A percentile compares a stretch with the other conserved stretches of the same genome.
Conservation (phyloP, 805 yeast genomes). For the Yamadazyma akitaensis region DNA sequence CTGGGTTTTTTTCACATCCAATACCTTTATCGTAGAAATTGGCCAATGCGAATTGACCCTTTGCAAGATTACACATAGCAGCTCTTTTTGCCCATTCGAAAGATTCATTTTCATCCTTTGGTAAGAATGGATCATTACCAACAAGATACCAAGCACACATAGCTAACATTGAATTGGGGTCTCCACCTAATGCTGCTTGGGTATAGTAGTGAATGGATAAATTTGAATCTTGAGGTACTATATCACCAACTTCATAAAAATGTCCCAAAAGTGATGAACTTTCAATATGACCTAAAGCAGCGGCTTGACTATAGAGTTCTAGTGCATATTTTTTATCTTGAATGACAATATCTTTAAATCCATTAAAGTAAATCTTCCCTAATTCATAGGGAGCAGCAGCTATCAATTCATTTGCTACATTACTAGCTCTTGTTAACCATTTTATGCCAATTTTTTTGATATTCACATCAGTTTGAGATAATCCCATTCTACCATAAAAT, state of each 20-base stretch:
- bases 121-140: slow-evolving; percentile 82
- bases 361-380: slow-evolving; percentile 77
- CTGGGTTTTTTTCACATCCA: slow-evolving; percentile 64
- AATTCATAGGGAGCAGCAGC: slow-evolving; percentile 95
- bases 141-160: slow-evolving; percentile 96
- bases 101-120: slow-evolving; percentile 77
- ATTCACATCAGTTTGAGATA: slow-evolving; percentile 53
- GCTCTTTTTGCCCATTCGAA: slow-evolving; percentile 93
- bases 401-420: slow-evolving; percentile 76
- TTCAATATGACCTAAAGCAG: slow-evolving; percentile 79
- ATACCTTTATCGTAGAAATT: slow-evolving; percentile 83
- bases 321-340: slow-evolving; percentile 81
- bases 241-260: slow-evolving; percentile 78
- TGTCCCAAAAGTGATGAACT: slow-evolving; percentile 79
- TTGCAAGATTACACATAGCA: slow-evolving; percentile 67
- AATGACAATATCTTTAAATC: slow-evolving; percentile 83
- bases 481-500: slow-evolving; percentile 81
- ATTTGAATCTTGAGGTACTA: slow-evolving; percentile 74
- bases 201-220: slow-evolving; percentile 90
- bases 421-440: slow-evolving; percentile 87
- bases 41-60: slow-evolving; percentile 84
- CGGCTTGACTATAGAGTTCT: slow-evolving; percentile 82
- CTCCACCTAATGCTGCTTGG: slow-evolving; percentile 84
- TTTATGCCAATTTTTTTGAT: slow-evolving; percentile 85
- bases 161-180: slow-evolving; percentile 85